Base-by-base conservation (phyloP, 169 alveolate species). In the Plasmodium relictum region DNA sequence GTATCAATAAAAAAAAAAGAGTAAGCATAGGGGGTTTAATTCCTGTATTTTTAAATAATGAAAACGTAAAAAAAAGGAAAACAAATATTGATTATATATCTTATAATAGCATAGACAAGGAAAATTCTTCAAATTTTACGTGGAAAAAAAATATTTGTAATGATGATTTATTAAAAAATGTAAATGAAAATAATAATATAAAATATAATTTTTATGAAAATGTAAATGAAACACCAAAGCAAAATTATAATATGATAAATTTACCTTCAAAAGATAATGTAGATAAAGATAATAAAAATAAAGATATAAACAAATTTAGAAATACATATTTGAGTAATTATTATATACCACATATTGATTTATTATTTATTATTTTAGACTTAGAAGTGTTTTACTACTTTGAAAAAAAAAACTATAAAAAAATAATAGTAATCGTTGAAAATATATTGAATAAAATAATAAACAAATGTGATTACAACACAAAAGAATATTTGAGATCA, bases 401-500 rank as follows among this genome's bases (percentile, higher is more conserved):
- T 37, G 88, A 62, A 48, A 86, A 86, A 56, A 86, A 62, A 56
- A 74, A 66, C 14, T 86, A 59, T 71, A 86, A 86, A 24, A 86
- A 71, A 86, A 42, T 86, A 56, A 86, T 86, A 9, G 1, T 71
- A 8, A 59, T 24, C 41, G 87, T 86, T 48, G 74, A 86, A 7
- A 72, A 26, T 24, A 50, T 61, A 42, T 71, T 86, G 20, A 70
- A 59, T n/a, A 56, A 63, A 41, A 86, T 86, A 26, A 66, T 86
- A 24, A 48, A 50, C 18, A 86, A 59, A n/a, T 86, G 92, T 52
- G 92, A 86, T 50, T 86, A 86, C 42, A 86, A 86, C 87, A 86
- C 92, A 5, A 86, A 86, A 65, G 92, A 86, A 74, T 86, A 86
- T 54, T 86, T 86, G 61, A 61, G 92, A 12, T 86, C 92, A 7